Evolutionary conservation across 2,329 filamentous ascomycete genomes (phyloP), one percentile per base, ranked within the genome.

Genomic region (Cladophialophora yegresii): DNA sequence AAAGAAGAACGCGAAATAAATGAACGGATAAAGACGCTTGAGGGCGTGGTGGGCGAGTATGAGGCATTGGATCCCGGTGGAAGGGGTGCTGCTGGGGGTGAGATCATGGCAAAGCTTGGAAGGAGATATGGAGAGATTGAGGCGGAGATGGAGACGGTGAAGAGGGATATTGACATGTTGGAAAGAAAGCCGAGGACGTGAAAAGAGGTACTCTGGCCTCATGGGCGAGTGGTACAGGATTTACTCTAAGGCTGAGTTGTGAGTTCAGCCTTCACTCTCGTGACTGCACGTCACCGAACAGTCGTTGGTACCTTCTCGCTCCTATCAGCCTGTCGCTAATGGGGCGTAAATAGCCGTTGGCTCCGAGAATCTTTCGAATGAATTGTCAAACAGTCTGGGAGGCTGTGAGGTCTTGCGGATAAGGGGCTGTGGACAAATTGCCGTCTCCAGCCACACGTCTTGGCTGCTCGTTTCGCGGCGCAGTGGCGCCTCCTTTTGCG

Each of bases 1-100:
- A 72, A 69, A 33, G 76, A 79, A 53, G 77, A 78, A 53, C 71
- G 74, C 55, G 73, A 72, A 16, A 54, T 80, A 43, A 73, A 77
- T 40, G 73, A 75, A 50, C 72, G 70, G 58, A 65, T 73, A 47
- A 69, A 56, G 6, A 58, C 72, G 23, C 73, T 76, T 5, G 61
- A 73, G 56, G 67, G 73, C 28, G 74, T 77, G 20, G 63, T 80
- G 59, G 72, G 72, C 22, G 69, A 68, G 23, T 80, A 78, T 66
- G 75, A 77, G 9, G 69, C 67, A 63, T 69, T 68, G 2, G 73
- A 74, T 49, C 51, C 55, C 13, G 63, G 30, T 45, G 28, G 28
- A 3, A 32, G 23, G 20, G 51, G 28, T 54, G 51, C 22, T 13
- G 23, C 23, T 10, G 63, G 57, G 49, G 26, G 47, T 54, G 43